Conservation (phyloP, 192 early-diverging fungal species). For the Endogone sp. region DNA sequence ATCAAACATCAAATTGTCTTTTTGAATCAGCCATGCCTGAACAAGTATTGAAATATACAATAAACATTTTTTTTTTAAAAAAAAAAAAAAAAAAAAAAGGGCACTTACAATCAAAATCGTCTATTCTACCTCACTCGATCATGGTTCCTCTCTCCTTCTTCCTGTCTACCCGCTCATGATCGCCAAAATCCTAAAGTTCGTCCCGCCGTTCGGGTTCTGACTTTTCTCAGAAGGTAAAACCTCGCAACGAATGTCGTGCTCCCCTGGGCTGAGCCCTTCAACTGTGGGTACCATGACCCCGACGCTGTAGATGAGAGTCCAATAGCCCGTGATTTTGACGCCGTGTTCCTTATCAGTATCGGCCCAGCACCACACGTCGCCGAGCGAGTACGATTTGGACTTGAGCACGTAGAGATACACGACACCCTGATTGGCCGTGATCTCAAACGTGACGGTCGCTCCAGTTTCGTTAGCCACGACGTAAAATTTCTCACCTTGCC, state of each 20-base stretch:
- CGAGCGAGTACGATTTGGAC: constrained; percentile 5
- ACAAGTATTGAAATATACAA: no score
- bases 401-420: constrained; percentile 12
- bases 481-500: constrained; percentile 13
- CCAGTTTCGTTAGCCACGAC: constrained; percentile 12
- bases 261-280: constrained; percentile 7
- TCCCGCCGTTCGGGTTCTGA: constrained; percentile 7
- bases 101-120: no score
- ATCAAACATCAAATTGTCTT: no score
- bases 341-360: constrained; percentile 8
- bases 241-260: constrained; percentile 9
- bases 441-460: constrained; percentile 1
- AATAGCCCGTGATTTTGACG: constrained; percentile 7
- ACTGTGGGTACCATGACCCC: constrained; percentile 12
- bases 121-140: no score
- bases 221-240: constrained; percentile 8
- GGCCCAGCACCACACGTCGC: constrained; percentile 17
- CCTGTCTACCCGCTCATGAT: constrained; percentile 6
- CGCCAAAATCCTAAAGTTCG: constrained; percentile 14
- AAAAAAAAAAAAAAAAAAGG: no score
- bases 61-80: no score
- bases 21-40: no score
- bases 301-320: constrained; percentile 5
- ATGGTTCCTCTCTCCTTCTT: background rate
- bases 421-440: constrained; percentile 8